These are phyloP conservation scores for Penicillium verhagenii DNA, from an alignment of 495 filamentous ascomycete genomes.

Conservation along the genomic window DNA sequence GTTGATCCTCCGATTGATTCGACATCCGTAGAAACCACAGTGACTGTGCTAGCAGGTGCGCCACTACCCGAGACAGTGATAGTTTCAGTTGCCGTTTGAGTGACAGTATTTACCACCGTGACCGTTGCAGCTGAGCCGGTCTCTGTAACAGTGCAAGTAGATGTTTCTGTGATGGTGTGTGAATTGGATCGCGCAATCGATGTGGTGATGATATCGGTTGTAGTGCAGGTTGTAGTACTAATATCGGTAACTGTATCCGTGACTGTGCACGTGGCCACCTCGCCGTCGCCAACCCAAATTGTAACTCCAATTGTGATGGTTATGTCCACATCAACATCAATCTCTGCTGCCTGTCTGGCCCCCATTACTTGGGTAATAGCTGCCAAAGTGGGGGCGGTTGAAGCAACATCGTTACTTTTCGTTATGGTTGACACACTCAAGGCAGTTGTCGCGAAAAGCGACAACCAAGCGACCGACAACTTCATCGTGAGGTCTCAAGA, in stretches of 20 bases:
- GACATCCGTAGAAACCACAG: not conserved
- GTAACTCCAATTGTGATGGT: slow-evolving; percentile 14
- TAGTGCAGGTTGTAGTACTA: not conserved
- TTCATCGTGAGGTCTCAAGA: slow-evolving; percentile 13
- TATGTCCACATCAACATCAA: slow-evolving; percentile 2
- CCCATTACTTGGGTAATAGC: not conserved
- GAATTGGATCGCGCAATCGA: not conserved
- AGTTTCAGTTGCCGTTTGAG: not conserved
- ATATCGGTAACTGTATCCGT: too few species aligned
- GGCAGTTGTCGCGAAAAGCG: slow-evolving; percentile 10
- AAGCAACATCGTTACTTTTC: not conserved
- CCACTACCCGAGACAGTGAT: not conserved
- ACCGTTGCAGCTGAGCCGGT: not conserved
- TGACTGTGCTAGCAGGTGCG: not conserved
- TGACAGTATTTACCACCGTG: not conserved
- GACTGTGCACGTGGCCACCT: slow-evolving; percentile 2
- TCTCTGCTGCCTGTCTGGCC: not conserved
- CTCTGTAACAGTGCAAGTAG: not conserved
- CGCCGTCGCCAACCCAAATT: slow-evolving; percentile 7
- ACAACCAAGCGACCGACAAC: slow-evolving; percentile 3
- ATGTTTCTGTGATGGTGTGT: not conserved
- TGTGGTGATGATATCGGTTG: not conserved
- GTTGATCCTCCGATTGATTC: slow-evolving; percentile 1
- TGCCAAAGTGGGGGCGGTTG: not conserved
- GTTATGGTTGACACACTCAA: not conserved